Conservation (phyloP, 78 protist genomes). For the Pelomyxa schiedti region DNA sequence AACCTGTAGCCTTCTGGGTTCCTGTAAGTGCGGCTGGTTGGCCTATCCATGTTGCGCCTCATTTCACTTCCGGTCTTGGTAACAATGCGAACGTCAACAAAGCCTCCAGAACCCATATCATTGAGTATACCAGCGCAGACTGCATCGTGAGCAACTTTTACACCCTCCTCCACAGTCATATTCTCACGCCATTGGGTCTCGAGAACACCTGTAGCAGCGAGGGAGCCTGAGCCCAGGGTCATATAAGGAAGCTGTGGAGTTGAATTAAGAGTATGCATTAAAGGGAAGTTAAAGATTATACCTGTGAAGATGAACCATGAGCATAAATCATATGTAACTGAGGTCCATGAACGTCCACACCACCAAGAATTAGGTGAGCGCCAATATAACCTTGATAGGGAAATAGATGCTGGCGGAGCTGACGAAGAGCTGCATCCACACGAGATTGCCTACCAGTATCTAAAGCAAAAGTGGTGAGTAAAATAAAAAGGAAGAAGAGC, state of each 20-base stretch:
- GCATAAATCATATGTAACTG: constrained; percentile 75
- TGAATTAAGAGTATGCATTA: constrained; percentile 88
- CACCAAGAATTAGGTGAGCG: constrained; percentile 97
- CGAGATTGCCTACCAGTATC: constrained; percentile 79
- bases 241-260: constrained; percentile 88
- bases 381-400: constrained; percentile 83
- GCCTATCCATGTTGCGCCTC: constrained; percentile 26
- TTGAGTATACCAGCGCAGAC: constrained; percentile 94
- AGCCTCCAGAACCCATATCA: constrained; percentile 94
- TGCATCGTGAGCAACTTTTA: constrained; percentile 70
- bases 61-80: constrained; percentile 30
- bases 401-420: constrained; percentile 81
- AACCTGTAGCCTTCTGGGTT: too few relatives aligned
- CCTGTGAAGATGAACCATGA: constrained; percentile 90
- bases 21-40: too few relatives aligned
- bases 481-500: background rate
- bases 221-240: constrained; percentile 98
- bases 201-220: constrained; percentile 94
- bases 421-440: constrained; percentile 78
- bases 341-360: constrained; percentile 56
- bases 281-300: constrained; percentile 53
- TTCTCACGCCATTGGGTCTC: constrained; percentile 75
- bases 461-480: constrained; percentile 30
- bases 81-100: constrained; percentile 88
- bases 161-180: constrained; percentile 83